Conservation (phyloP, 129 eudicot species). For the Pseudognaphalium luteoalbum region DNA sequence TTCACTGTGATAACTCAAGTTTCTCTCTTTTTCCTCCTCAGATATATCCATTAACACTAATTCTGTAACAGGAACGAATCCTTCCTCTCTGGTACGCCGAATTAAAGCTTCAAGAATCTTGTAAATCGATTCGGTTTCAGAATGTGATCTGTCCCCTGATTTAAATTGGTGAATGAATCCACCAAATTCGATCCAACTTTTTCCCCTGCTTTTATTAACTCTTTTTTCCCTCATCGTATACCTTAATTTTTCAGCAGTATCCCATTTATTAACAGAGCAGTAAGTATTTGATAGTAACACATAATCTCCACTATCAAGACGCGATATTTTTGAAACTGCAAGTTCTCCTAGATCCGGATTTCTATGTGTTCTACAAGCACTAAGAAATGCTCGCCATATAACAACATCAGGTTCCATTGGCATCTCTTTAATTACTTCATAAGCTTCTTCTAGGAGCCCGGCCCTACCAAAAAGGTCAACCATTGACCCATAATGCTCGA, state of each 20-base stretch:
- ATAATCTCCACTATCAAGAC: slow-evolving; percentile 78
- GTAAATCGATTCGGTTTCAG: slow-evolving; percentile 53
- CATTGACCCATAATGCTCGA: slow-evolving; percentile 91
- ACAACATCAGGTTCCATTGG: slow-evolving; percentile 76
- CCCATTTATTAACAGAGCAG: slow-evolving; percentile 75
- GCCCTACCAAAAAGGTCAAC: slow-evolving; percentile 87
- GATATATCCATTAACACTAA: slow-evolving; percentile 87
- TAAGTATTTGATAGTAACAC: slow-evolving; percentile 75
- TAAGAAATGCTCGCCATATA: slow-evolving; percentile 85
- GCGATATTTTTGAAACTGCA: slow-evolving; percentile 49
- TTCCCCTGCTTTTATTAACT: slow-evolving; percentile 63
- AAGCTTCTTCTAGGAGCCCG: slow-evolving; percentile 79
- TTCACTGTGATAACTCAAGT: slow-evolving; percentile 77
- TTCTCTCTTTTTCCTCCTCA: slow-evolving; percentile 86
- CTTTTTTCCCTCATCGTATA: slow-evolving; percentile 55
- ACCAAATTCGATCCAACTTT: slow-evolving; percentile 84
- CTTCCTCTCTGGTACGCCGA: slow-evolving; percentile 48
- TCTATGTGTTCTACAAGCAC: slow-evolving; percentile 82
- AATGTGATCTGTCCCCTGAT: slow-evolving; percentile 65
- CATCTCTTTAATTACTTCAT: slow-evolving; percentile 61
- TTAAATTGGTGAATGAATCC: slow-evolving; percentile 61
- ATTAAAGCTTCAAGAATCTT: slow-evolving; percentile 58
- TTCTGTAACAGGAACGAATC: slow-evolving; percentile 46
- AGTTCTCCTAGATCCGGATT: slow-evolving; percentile 57
- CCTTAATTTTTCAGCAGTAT: slow-evolving; percentile 55